Conservation (phyloP, 2,329 filamentous ascomycete genomes). For the Colletotrichum costaricense region DNA sequence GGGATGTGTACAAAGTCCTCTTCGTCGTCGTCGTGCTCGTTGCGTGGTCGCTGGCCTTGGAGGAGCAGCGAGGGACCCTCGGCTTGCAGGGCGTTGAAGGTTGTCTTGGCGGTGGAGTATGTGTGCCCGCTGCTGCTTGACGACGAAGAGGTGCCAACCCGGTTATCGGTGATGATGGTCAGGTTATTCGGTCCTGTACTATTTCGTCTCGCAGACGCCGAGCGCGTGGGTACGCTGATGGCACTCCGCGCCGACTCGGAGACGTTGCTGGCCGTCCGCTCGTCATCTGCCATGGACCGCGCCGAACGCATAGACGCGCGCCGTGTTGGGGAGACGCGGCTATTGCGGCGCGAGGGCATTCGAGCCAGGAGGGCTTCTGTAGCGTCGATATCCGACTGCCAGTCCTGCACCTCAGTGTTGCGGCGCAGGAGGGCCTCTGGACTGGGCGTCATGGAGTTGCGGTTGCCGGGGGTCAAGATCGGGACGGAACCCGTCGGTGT, state of each 20-base stretch:
- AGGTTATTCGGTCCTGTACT: conserved; percentile 25
- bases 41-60: conserved; percentile 34
- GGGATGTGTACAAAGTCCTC: conserved; percentile 48
- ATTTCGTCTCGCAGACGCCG: conserved; percentile 40
- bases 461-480: conserved; percentile 45
- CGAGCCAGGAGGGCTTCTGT: conserved; percentile 63
- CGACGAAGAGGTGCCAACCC: conserved; percentile 43
- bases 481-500: conserved; percentile 50
- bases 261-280: conserved; percentile 66
- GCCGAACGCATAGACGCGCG: conserved; percentile 50
- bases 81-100: conserved; percentile 62
- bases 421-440: conserved; percentile 49
- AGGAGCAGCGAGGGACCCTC: conserved; percentile 64
- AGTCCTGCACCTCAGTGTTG: conserved; percentile 67
- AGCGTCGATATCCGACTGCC: conserved; percentile 67
- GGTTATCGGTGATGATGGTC: conserved; percentile 37
- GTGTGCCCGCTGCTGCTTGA: conserved; percentile 54
- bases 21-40: conserved; percentile 43
- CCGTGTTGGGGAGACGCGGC: conserved; percentile 52
- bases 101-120: conserved; percentile 66
- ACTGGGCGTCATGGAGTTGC: conserved; percentile 51
- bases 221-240: conserved; percentile 48
- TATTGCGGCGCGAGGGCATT: conserved; percentile 49
- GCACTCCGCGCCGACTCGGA: conserved; percentile 65
- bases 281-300: conserved; percentile 53